These are phyloP conservation scores for Cryphonectria radicalis DNA, from an alignment of 2,329 filamentous ascomycete species.

Conservation along the genomic window DNA sequence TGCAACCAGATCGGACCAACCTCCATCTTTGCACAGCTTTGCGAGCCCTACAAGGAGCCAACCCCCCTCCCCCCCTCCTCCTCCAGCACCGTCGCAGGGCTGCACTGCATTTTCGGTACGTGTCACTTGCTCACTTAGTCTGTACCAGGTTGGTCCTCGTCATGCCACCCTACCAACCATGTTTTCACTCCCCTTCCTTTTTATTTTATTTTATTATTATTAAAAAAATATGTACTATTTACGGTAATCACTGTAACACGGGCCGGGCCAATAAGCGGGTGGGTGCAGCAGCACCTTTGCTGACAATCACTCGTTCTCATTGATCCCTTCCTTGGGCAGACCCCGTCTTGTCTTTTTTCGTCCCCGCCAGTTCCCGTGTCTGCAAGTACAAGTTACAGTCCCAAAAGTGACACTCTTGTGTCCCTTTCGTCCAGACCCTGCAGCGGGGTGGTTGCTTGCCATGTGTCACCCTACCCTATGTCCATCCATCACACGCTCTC, in stretches of 20 bases:
- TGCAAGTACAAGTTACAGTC: background rate
- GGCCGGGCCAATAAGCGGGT: background rate
- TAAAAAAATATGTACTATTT: too few relatives aligned
- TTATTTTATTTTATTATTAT: too few relatives aligned
- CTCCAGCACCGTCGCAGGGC: too few relatives aligned
- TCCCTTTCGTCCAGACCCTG: constrained; percentile 1
- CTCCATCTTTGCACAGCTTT: background rate
- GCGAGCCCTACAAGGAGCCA: background rate
- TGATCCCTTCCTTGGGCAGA: too few relatives aligned
- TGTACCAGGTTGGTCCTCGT: background rate
- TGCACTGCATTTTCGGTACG: background rate
- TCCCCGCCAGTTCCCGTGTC: background rate
- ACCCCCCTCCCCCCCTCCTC: background rate
- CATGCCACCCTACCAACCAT: background rate
- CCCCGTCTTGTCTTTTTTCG: background rate
- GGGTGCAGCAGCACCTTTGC: background rate
- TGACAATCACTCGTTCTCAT: background rate
- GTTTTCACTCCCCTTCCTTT: too few relatives aligned
- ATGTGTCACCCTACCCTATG: background rate
- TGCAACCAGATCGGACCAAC: background rate
- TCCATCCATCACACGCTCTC: background rate
- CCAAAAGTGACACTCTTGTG: background rate
- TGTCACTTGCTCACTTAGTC: background rate
- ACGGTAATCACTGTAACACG: background rate
- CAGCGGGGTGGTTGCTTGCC: background rate